Conservation (phyloP, 495 filamentous ascomycete species). For the Cercophora newfieldiana region DNA sequence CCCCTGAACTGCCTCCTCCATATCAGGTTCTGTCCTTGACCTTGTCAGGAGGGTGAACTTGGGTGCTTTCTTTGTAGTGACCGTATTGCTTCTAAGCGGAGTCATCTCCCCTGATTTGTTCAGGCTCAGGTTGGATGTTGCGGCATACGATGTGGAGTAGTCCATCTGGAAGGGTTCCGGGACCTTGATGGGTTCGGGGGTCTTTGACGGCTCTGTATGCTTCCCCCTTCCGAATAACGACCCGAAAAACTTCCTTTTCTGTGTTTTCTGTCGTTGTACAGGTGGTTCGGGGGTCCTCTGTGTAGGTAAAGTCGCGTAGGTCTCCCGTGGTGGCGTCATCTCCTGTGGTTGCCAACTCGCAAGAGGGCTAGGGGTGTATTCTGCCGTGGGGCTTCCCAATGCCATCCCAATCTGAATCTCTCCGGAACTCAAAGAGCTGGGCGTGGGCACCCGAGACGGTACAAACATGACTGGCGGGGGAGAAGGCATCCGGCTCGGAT, state of each 20-base stretch:
- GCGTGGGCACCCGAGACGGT: conserved; percentile 36
- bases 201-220: conserved; percentile 28
- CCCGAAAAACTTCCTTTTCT: conserved; percentile 52
- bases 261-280: conserved; percentile 43
- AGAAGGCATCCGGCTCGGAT: conserved; percentile 19
- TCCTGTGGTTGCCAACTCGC: conserved; percentile 26
- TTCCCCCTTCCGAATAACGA: conserved; percentile 50
- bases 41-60: conserved; percentile 41
- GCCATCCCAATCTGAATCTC: conserved; percentile 57
- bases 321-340: conserved; percentile 19
- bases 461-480: conserved; percentile 26
- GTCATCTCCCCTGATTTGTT: conserved; percentile 5
- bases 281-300: conserved; percentile 27
- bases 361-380: conserved; percentile 18
- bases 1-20: conserved; percentile 21
- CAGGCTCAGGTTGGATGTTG: conserved; percentile 7
- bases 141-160: conserved; percentile 7
- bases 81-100: conserved; percentile 42
- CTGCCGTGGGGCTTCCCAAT: conserved; percentile 57
- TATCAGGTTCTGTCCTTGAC: conserved; percentile 38
- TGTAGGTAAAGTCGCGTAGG: conserved; percentile 29
- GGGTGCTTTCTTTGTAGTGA: conserved; percentile 26
- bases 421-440: conserved; percentile 42
- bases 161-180: conserved; percentile 10
- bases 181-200: conserved; percentile 9